Evolutionary conservation across 1,284 basidiomycete species (phyloP).

Genomic region (Irpex rosettiformis): DNA sequence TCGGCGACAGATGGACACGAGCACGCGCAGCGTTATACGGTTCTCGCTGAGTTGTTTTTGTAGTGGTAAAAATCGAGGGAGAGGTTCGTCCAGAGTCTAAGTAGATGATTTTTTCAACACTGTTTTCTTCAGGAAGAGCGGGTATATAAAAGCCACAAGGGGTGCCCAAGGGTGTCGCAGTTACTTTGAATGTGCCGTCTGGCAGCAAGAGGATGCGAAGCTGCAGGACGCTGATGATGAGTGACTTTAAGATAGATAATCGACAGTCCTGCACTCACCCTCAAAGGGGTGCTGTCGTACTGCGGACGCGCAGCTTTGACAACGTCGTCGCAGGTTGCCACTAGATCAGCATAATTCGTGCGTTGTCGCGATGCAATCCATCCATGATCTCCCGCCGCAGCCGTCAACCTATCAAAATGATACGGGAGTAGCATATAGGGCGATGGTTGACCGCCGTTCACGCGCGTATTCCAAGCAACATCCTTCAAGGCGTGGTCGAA

Average conservation of each 20-base stretch:
- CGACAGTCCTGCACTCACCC: no score
- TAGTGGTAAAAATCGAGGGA: constrained; percentile 52
- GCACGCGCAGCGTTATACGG: constrained; percentile 59
- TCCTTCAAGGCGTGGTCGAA: constrained; percentile 49
- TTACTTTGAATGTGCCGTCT: constrained; percentile 41
- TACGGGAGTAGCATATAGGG: constrained; percentile 55
- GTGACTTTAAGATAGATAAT: no score
- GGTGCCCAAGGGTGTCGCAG: constrained; percentile 33
- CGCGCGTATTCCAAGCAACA: constrained; percentile 53
- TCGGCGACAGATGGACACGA: constrained; percentile 43
- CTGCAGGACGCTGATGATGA: constrained; percentile 32
- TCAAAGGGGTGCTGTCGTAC: background rate
- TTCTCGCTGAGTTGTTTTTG: constrained; percentile 65
- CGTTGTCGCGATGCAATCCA: constrained; percentile 38
- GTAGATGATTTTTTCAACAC: constrained; percentile 30
- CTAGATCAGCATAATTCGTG: constrained; percentile 38
- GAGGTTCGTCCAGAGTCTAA: constrained; percentile 53
- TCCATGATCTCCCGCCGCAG: constrained; percentile 44
- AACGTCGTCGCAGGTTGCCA: constrained; percentile 38
- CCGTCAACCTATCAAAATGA: constrained; percentile 54
- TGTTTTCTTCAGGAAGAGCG: background rate
- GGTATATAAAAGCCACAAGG: constrained; percentile 30
- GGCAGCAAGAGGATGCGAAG: constrained; percentile 52
- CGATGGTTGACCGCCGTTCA: constrained; percentile 41
- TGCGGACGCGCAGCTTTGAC: constrained; percentile 26